Base-by-base conservation (phyloP, 2,329 filamentous ascomycete genomes). In the Nannizziopsis barbatae region DNA sequence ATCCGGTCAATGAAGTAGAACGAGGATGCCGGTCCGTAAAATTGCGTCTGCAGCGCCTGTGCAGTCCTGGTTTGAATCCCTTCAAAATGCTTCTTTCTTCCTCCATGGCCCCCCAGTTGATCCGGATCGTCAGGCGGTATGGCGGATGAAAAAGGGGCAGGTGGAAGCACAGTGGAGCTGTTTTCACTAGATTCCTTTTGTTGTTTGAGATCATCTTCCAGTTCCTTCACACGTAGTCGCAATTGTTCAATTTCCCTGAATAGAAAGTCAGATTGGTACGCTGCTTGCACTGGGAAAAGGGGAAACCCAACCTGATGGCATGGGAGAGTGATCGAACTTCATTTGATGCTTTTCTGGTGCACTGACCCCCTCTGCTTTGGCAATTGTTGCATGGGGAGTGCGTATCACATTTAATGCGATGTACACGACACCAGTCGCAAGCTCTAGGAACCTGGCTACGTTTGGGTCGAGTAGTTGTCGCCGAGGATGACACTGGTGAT, bases 1-100 rank as follows among this genome's bases (percentile, higher is more conserved):
- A 74, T 63, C 31, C 69, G 65, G 12, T 60, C 59, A 45, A 72
- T 66, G 54, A 73, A 74, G 57, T 69, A 73, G 51, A 66, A 67
- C 10, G 63, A 55, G 4, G 72, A 74, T 1, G 69, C 64, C 0
- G 69, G 63, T 1, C 71, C 72, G 54, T 70, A 73, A 55, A 65
- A 72, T 9, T 66, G 63, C 14, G 58, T 58, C 47, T 67, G 62
- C 15, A 60, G 62, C 1, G 63, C 63, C 3, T 63, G 58, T 0
- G 65, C 61, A 1, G 63, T 65, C 14, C 62, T 59, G 6, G 65
- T 62, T 36, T 65, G 61, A 33, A 71, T 65, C 20, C 66, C 62
- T 12, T 68, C 65, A 65, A 65, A 68, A 39, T 55, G 58, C 36
- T 57, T 62, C 49, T 56, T 61, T 43, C 40, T 50, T 50, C 51